phyloP scores from a whole-genome alignment of 345 rosid genomes.

The Raphanus raphanistrum region DNA sequence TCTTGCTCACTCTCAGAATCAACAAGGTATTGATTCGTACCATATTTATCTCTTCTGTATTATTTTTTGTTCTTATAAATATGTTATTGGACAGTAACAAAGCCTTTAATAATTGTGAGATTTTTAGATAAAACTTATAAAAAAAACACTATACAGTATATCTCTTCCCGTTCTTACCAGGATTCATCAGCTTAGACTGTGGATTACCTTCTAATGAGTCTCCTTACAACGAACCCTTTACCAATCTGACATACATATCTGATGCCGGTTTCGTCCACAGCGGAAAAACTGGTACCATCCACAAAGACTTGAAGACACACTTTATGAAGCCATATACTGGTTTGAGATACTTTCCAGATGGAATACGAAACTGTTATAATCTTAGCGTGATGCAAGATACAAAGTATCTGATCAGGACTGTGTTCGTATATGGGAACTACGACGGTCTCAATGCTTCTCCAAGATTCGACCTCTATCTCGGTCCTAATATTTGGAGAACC shows the following conservation, averaged over 20 bases:
- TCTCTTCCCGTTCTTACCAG: slow-evolving; percentile 21
- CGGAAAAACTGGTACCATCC: not conserved
- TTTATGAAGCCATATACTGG: not conserved
- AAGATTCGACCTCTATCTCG: slow-evolving; percentile 42
- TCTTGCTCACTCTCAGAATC: slow-evolving; percentile 29
- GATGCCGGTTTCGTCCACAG: not conserved
- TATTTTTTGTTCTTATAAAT: not conserved
- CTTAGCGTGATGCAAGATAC: slow-evolving; percentile 25
- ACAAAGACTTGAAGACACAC: not conserved
- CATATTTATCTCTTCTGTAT: not conserved
- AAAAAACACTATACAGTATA: not conserved
- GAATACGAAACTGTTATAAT: slow-evolving; percentile 42
- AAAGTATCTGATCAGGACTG: slow-evolving; percentile 33
- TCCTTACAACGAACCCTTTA: slow-evolving; percentile 10
- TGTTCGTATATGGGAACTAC: slow-evolving; percentile 38
- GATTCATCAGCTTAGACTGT: slow-evolving; percentile 45
- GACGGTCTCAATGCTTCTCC: slow-evolving; percentile 31
- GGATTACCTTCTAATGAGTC: slow-evolving; percentile 29
- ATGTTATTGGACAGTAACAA: not conserved
- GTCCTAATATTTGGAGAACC: slow-evolving; percentile 39
- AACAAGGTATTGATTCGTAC: slow-evolving; percentile 15
- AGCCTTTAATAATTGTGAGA: not conserved
- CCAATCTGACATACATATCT: not conserved
- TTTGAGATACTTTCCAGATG: slow-evolving; percentile 39
- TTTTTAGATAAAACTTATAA: not conserved